phyloP scores from a whole-genome alignment of 2,329 filamentous ascomycete species.

The Ophiocordyceps camponoti-saundersi region DNA sequence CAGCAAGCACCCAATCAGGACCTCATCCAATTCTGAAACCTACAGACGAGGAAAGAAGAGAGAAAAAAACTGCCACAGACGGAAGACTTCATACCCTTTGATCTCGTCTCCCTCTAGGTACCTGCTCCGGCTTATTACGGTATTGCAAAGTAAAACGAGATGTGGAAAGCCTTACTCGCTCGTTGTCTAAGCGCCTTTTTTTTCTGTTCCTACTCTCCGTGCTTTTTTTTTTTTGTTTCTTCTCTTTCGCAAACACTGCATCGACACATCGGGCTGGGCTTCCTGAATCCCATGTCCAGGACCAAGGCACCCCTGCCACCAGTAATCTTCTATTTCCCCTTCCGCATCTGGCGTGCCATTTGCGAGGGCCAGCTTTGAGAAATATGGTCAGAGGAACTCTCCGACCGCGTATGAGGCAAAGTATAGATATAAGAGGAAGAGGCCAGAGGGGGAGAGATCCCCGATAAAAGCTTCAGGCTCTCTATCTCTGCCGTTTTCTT shows the following conservation, averaged over 20 bases:
- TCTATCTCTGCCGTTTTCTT: no score
- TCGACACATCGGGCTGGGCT: neutral
- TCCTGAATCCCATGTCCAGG: neutral
- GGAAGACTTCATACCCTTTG: neutral
- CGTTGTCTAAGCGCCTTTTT: neutral
- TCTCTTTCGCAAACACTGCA: neutral
- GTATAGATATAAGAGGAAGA: no score
- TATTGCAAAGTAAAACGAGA: neutral
- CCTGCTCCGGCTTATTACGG: slow-evolving; percentile 1
- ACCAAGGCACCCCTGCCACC: neutral
- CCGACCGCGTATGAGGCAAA: no score
- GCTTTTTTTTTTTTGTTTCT: neutral
- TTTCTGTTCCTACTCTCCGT: neutral
- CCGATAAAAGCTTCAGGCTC: no score
- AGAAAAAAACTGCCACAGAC: neutral
- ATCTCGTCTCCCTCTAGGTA: neutral
- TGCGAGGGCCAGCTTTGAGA: no score
- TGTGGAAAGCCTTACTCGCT: slow-evolving; percentile 1
- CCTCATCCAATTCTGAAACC: slow-evolving; percentile 42
- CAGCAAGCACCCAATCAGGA: slow-evolving; percentile 35
- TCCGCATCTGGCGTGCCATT: no score
- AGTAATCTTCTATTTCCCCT: no score
- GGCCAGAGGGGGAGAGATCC: no score
- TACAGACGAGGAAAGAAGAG: neutral
- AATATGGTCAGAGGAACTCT: no score